Evolutionary conservation across 352 stramenopile genomes (phyloP), one percentile per base, ranked within the genome.

Genomic region (Thalassiosira livingstoniorum): DNA sequence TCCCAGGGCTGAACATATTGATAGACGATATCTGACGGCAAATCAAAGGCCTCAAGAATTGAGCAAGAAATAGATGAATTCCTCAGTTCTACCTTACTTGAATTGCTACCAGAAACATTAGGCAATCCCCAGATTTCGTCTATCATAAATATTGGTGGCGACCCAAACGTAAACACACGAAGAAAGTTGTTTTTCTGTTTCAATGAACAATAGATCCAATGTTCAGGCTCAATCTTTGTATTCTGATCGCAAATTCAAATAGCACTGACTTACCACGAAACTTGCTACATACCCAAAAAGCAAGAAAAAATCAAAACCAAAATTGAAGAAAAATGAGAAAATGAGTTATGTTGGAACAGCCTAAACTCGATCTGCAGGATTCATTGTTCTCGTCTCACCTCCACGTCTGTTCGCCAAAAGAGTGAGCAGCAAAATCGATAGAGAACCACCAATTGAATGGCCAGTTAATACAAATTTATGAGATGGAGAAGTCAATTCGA

Each of bases 1-100:
- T 95, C 92, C 78, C 89, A 95, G 13, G 92, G 92, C 74, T 95
- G 90, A 45, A 87, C 74, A 68, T 93, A 95, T 11, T 61, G 73
- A 72, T 89, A 90, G 10, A 95, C 86, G 54, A 94, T 78, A 43
- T 87, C 70, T 2, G 64, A 60, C 23, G 80, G 83, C 21, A 95
- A 69, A 70, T 72, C 83, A 70, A 95, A 91, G 18, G 74, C 68
- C 31, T 84, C 65, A 25, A 95, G 72, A 64, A 94, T 72, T 13
- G 72, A 68, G 53, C 88, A 93, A n/a, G 62, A 68, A 69, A 75
- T 53, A 18, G 13, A n/a, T n/a, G n/a, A n/a, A n/a, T n/a, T n/a
- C n/a, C n/a, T n/a, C n/a, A n/a, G n/a, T n/a, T n/a, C n/a, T n/a
- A n/a, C n/a, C n/a, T n/a, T n/a, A n/a, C n/a, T n/a, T n/a, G n/a